Evolutionary conservation across 2,329 filamentous ascomycete species (phyloP).

Genomic region (Aspergillus tanneri): DNA sequence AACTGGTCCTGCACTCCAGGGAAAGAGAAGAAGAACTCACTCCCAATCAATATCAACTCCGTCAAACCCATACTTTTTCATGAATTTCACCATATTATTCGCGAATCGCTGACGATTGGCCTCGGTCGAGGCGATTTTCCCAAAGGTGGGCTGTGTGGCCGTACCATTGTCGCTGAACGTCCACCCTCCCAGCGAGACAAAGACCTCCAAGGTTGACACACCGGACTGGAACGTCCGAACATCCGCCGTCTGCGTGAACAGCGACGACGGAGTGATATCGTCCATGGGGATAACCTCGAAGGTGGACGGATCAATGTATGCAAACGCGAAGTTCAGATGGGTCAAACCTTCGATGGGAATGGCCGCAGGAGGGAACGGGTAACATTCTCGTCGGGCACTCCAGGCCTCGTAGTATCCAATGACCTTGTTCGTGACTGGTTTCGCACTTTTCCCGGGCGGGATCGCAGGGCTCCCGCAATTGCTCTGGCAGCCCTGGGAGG

Average conservation of each 20-base stretch:
- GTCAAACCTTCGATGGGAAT: constrained; percentile 17
- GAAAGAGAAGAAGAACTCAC: not conserved
- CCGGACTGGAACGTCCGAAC: constrained; percentile 30
- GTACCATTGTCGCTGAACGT: constrained; percentile 32
- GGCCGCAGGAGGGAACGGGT: constrained; percentile 4
- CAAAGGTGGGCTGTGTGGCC: constrained; percentile 21
- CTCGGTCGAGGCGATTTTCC: constrained; percentile 18
- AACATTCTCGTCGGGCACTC: constrained; percentile 21
- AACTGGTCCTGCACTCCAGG: not conserved
- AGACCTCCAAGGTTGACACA: constrained; percentile 26
- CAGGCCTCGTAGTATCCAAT: constrained; percentile 40
- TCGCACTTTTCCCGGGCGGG: constrained; percentile 1
- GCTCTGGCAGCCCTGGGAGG: constrained; percentile 6
- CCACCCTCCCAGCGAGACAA: constrained; percentile 47
- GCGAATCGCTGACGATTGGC: constrained; percentile 35
- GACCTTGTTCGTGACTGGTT: constrained; percentile 4
- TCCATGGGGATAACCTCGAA: constrained; percentile 31
- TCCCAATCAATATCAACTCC: constrained; percentile 10
- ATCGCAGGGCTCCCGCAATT: constrained; percentile 5
- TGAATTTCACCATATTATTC: constrained; percentile 38
- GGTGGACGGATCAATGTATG: constrained; percentile 39
- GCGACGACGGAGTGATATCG: constrained; percentile 2
- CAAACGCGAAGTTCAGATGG: constrained; percentile 41
- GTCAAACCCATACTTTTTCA: constrained; percentile 38
- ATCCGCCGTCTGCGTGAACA: constrained; percentile 27